Evolutionary conservation across 164 flowering plant genomes (phyloP), one percentile per base, ranked within the genome.

Genomic region (Tetracentron sinense): DNA sequence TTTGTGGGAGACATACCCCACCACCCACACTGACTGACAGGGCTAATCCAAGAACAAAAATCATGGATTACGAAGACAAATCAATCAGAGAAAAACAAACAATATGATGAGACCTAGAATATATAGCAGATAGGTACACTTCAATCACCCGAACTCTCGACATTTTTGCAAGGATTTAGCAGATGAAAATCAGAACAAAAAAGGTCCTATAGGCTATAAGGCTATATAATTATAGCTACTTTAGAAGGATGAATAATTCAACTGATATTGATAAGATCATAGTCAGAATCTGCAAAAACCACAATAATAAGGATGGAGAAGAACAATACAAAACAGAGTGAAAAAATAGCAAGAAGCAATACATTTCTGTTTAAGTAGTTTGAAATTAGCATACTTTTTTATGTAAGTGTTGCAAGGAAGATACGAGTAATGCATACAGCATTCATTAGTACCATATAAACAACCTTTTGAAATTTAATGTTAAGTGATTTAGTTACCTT

Each of bases 401-500:
- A 38, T 38, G 5, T 8, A 38, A 10, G 44, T 38, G 5, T 38
- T 8, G 14, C 14, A 38, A 38, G 44, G 14, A 38, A 38, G 44
- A 10, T 38, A 16, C 44, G 14, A 16, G 14, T 1, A 38, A 38
- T n/a, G n/a, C 44, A 38, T 4, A 10, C 14, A 38, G 14, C 44
- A 38, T 38, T 3, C 44, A 38, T 10, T 38, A 38, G 44, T 38
- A 10, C 44, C 11, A 38, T n/a, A n/a, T 16, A 3, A 51, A 47
- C 28, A 51, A 28, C 29, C 42, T 51, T 30, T 33, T 23, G 7
- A 30, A n/a, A 28, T 25, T 27, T n/a, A 51, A 4, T 2, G 5
- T 15, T 7, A 42, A 58, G 4, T 15, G 1, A 49, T n/a, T 42
- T 25, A 1, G 26, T 62, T 81, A 88, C 95, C 95, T 86, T 65